Evolutionary conservation across 2,329 filamentous ascomycete species (phyloP), one percentile per base, ranked within the genome.

Genomic region (Monilinia aucupariae): DNA sequence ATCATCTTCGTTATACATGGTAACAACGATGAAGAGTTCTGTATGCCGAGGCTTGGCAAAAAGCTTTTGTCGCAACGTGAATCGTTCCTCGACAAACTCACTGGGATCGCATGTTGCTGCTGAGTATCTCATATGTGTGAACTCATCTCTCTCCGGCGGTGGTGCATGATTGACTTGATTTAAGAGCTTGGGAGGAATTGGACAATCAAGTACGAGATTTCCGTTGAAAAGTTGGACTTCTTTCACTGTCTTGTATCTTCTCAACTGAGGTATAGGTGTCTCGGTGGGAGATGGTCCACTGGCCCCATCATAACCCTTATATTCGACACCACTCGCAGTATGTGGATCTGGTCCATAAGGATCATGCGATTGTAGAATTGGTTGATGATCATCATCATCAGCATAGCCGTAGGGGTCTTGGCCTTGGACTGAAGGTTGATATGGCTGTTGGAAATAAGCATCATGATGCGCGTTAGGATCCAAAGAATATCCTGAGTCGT

Each of bases 1-100:
- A 74, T 97, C 94, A 76, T 97, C 90, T 77, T 99, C 94, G 76
- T 99, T 99, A 80, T 97, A 97, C 94, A 97, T 97, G 70, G 94
- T 99, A 65, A 99, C 81, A 74, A 92, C 96, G 71, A 99, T 96
- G 75, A 97, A 94, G 12, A 99, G 79, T 76, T 99, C 94, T 0
- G 93, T 97, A 75, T 97, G 92, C 66, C 94, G 86, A 43, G 87
- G 80, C 1, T 90, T 96, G 64, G 80, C 83, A 52, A 92, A 92
- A 65, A 97, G 91, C 72, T 90, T 91, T 76, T 97, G 94, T 61
- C 94, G 89, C 71, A 99, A 78, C 73, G 96, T 94, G 79, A 97
- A 99, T 1, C 92, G 93, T 66, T 88, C 85, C 8, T 87, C 82
- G 3, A 92, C 89, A 71, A 96, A 97, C 74, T 97, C 92, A 74